These are phyloP conservation scores for Aspergillus costaricaensis DNA, from an alignment of 2,329 filamentous ascomycete species.

Conservation along the genomic window DNA sequence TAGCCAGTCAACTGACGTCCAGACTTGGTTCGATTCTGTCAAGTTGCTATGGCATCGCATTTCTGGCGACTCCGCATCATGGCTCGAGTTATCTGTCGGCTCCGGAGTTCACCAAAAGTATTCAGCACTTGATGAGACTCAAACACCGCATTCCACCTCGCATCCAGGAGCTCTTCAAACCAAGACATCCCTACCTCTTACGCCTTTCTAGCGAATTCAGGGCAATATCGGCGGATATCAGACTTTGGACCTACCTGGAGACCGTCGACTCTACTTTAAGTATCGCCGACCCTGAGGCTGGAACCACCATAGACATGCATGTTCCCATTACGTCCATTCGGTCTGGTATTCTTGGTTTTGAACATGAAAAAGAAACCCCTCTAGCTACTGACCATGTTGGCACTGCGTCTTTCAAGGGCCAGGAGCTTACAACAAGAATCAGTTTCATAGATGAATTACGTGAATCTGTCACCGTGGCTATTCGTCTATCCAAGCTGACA, in stretches of 20 bases:
- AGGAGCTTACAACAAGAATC: constrained; percentile 31
- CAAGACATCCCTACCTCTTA: constrained; percentile 54
- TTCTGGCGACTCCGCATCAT: constrained; percentile 64
- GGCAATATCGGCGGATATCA: constrained; percentile 59
- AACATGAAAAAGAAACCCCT: constrained; percentile 36
- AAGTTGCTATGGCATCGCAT: constrained; percentile 63
- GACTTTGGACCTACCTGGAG: constrained; percentile 65
- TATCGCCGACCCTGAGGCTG: constrained; percentile 37
- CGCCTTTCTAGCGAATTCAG: constrained; percentile 58
- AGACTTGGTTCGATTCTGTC: constrained; percentile 47
- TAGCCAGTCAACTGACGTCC: constrained; percentile 31
- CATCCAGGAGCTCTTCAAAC: constrained; percentile 54
- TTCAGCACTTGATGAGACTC: constrained; percentile 56
- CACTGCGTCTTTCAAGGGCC: constrained; percentile 33
- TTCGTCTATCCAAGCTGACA: constrained; percentile 28
- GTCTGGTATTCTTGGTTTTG: constrained; percentile 35
- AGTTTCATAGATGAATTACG: constrained; percentile 30
- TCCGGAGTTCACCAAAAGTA: constrained; percentile 57
- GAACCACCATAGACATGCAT: constrained; percentile 57
- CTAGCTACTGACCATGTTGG: constrained; percentile 36
- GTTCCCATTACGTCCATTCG: constrained; percentile 59
- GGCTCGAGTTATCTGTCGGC: constrained; percentile 66
- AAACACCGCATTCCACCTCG: constrained; percentile 54
- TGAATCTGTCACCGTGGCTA: constrained; percentile 22
- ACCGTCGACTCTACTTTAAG: constrained; percentile 62